Evolutionary conservation across 2,329 filamentous ascomycete species (phyloP).

Genomic region (Tolypocladium tundrense): DNA sequence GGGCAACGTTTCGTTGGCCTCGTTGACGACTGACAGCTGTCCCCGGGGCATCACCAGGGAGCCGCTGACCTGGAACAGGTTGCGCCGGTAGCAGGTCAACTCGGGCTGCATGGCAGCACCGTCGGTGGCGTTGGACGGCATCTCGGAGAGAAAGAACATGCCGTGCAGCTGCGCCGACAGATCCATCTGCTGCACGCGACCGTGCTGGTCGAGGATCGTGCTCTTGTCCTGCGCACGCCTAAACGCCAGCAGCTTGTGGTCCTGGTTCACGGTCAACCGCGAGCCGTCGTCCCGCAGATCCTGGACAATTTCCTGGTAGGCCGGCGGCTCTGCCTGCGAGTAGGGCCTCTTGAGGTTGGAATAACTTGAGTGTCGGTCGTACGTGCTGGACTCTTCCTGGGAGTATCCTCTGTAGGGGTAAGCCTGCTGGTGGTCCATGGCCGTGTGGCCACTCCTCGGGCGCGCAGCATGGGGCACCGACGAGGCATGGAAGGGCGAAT

Average conservation of each 20-base stretch:
- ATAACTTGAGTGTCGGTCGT: constrained; percentile 43
- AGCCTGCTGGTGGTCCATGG: constrained; percentile 33
- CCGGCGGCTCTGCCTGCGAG: constrained; percentile 42
- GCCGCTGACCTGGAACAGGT: constrained; percentile 92
- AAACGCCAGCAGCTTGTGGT: constrained; percentile 52
- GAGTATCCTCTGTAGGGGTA: constrained; percentile 45
- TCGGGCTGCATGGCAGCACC: constrained; percentile 59
- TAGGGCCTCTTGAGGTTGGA: constrained; percentile 48
- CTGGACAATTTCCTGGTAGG: constrained; percentile 51
- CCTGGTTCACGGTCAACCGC: constrained; percentile 47
- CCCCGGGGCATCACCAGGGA: constrained; percentile 72
- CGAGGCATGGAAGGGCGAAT: constrained; percentile 35
- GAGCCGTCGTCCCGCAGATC: constrained; percentile 48
- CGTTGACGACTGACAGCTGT: constrained; percentile 70
- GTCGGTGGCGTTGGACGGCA: constrained; percentile 53
- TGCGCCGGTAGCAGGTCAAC: constrained; percentile 89
- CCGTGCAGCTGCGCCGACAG: constrained; percentile 67
- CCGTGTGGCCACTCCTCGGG: constrained; percentile 37
- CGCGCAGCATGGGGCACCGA: constrained; percentile 32
- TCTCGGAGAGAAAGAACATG: constrained; percentile 83
- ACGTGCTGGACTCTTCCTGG: constrained; percentile 43
- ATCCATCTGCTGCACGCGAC: constrained; percentile 50
- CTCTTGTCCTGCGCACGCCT: constrained; percentile 47
- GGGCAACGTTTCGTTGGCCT: constrained; percentile 73
- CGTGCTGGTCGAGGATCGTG: constrained; percentile 49